Base-by-base conservation (phyloP, 2,329 filamentous ascomycete species). In the Epichloe sylvatica region DNA sequence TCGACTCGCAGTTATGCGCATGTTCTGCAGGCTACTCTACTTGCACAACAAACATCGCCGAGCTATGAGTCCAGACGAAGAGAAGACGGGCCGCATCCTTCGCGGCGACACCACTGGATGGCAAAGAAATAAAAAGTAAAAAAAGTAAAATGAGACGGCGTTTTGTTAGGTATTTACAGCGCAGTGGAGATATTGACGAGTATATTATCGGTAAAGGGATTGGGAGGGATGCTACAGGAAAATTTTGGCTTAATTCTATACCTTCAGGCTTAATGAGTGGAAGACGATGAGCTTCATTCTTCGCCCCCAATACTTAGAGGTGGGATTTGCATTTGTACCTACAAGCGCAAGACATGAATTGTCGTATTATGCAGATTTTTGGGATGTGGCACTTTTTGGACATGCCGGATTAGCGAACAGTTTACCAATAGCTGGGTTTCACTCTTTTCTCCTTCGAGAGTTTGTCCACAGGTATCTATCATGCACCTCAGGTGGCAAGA, bases 331-430 rank as follows among this genome's bases (percentile, higher is more conserved):
- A 53, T 54, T 48, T 51, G 49, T 53, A 52, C 39, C 34, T 49
- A 48, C 43, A 43, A 51, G 38, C 52, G 52, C 51, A 51, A 51
- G 51, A 47, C 51, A 53, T 40, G 46, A 39, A 36, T 47, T 46
- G 44, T 55, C 34, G 47, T 52, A 8, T 34, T 45, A 40, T 46
- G 46, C 38, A 49, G 21, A 37, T n/a, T 37, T 49, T 38, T 43
- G 41, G 43, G 36, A 19, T 45, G 49, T 34, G 39, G 41, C 41
- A 19, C 34, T 47, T 50, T 49, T 49, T 51, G 50, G 53, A 49
- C 50, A 52, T 54, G 50, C 49, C 50, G 53, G 47, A 51, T 44
- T 55, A 55, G 53, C 54, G 53, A 53, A 52, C 52, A 53, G 47
- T 36, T 47, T 49, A 36, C 37, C 53, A 55, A 51, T 54, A 38